A percentile compares a stretch with the other conserved stretches of the same genome.
phyloP scores from a whole-genome alignment of 352 stramenopile genomes.

The Peronospora belbahrii region DNA sequence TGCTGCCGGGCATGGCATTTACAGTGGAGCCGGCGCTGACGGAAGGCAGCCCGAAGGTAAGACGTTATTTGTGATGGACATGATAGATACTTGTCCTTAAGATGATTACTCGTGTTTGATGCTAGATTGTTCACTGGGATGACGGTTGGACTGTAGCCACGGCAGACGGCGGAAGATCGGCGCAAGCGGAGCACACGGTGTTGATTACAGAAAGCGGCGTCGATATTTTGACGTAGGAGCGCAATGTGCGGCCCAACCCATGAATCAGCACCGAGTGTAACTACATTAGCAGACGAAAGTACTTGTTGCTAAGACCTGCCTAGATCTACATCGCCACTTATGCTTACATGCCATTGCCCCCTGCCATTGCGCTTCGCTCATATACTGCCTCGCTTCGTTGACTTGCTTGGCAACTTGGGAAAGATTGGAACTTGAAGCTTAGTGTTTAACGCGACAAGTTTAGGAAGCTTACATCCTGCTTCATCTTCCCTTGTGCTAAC shows the following conservation, averaged over 20 bases:
- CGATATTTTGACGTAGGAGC: conserved; percentile 88
- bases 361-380: conserved; percentile 1
- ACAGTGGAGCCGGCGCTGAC: conserved; percentile 98
- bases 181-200: conserved; percentile 98
- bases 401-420: conserved; percentile 18
- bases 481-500: conserved; percentile 5
- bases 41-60: conserved; percentile 82
- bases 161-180: conserved; percentile 87
- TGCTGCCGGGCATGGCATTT: conserved; percentile 94
- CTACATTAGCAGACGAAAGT: conserved; percentile 6
- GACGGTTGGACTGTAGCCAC: conserved; percentile 97
- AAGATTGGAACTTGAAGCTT: conserved; percentile 80
- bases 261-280: conserved; percentile 7
- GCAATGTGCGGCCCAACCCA: not conserved
- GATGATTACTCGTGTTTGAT: conserved; percentile 1
- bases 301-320: not conserved
- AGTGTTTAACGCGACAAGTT: conserved; percentile 46
- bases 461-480: conserved; percentile 17
- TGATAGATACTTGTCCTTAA: not conserved
- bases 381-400: conserved; percentile 13
- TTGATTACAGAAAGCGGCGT: conserved; percentile 92
- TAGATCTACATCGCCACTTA: not conserved
- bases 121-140: conserved; percentile 85
- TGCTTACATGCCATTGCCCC: not conserved
- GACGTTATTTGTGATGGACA: not conserved